A percentile compares a stretch with the other conserved stretches of the same genome.
These are phyloP conservation scores for Ascodesmis nigricans DNA, from an alignment of 495 filamentous ascomycete species.

Conservation along the genomic window DNA sequence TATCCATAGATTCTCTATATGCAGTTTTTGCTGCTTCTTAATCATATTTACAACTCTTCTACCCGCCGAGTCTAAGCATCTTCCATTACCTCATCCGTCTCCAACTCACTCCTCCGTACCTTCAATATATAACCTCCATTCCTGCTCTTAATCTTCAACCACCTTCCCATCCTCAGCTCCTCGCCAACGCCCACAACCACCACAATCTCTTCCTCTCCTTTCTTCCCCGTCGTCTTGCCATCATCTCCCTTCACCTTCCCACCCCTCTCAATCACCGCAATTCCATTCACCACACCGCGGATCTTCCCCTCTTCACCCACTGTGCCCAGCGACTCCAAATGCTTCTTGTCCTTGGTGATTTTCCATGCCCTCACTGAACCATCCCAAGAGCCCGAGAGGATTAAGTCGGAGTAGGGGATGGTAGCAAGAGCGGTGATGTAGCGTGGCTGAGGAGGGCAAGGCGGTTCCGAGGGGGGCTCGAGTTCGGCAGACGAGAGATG, in stretches of 20 bases:
- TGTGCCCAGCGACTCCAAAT: constrained; percentile 45
- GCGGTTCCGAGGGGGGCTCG: constrained; percentile 32
- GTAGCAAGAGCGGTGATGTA: constrained; percentile 78
- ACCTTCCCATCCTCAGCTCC: constrained; percentile 62
- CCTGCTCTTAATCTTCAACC: constrained; percentile 43
- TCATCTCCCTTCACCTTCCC: constrained; percentile 30
- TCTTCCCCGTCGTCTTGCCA: constrained; percentile 33
- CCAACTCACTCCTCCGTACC: constrained; percentile 8
- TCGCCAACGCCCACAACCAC: constrained; percentile 68
- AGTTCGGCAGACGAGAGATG: constrained; percentile 49
- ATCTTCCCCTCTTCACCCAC: constrained; percentile 34
- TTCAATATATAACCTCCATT: constrained; percentile 34
- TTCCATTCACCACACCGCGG: constrained; percentile 64
- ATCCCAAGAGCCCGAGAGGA: constrained; percentile 87
- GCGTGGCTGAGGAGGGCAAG: constrained; percentile 44
- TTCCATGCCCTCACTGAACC: constrained; percentile 69
- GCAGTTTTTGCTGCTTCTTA: too few relatives aligned
- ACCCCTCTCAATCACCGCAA: constrained; percentile 59
- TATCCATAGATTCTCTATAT: too few relatives aligned
- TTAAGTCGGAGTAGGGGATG: constrained; percentile 66
- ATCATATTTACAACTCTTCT: too few relatives aligned
- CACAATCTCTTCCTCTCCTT: constrained; percentile 50
- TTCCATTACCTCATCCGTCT: constrained; percentile 1
- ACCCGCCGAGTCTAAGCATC: too few relatives aligned
- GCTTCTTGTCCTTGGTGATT: constrained; percentile 60